Evolutionary conservation across 768 basidiomycete genomes (phyloP).

Genomic region (Psilocybe azurescens): DNA sequence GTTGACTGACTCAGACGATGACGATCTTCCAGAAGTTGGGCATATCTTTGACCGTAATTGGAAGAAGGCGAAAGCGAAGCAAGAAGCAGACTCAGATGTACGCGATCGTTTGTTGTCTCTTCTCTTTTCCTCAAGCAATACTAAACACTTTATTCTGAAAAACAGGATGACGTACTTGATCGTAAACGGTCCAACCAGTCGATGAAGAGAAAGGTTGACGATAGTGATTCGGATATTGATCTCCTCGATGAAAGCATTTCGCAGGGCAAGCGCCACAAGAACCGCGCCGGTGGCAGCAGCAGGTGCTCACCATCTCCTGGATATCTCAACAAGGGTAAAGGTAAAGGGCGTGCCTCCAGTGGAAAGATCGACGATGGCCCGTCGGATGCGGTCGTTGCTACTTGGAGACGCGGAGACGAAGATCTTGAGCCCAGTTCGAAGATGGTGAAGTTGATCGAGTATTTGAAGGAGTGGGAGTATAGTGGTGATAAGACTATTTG

Average conservation of each 20-base stretch:
- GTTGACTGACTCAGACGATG: slow-evolving; percentile 46
- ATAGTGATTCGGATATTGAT: slow-evolving; percentile 29
- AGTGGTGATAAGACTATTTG: slow-evolving; percentile 73
- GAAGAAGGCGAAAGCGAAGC: slow-evolving; percentile 38
- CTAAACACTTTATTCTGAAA: no score
- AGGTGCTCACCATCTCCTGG: slow-evolving; percentile 6
- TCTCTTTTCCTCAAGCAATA: background rate
- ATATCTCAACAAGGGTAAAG: slow-evolving; percentile 31
- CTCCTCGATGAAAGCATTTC: slow-evolving; percentile 25
- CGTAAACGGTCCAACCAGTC: slow-evolving; percentile 22
- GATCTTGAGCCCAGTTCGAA: slow-evolving; percentile 72
- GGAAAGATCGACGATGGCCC: slow-evolving; percentile 31
- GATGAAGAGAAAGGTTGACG: slow-evolving; percentile 25
- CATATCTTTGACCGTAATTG: slow-evolving; percentile 38
- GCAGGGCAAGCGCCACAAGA: slow-evolving; percentile 27
- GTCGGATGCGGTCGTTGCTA: slow-evolving; percentile 50
- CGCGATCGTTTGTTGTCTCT: background rate
- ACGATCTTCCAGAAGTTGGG: slow-evolving; percentile 57
- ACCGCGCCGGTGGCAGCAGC: slow-evolving; percentile 1
- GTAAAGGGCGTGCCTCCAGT: slow-evolving; percentile 23
- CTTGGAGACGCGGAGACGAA: slow-evolving; percentile 65
- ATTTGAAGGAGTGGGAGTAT: slow-evolving; percentile 62
- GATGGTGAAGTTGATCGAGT: slow-evolving; percentile 61
- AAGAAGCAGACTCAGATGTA: slow-evolving; percentile 8
- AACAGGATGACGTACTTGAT: slow-evolving; percentile 24